These are phyloP conservation scores for Hemileccinum rubropunctum DNA, from an alignment of 768 basidiomycete genomes.

Conservation along the genomic window DNA sequence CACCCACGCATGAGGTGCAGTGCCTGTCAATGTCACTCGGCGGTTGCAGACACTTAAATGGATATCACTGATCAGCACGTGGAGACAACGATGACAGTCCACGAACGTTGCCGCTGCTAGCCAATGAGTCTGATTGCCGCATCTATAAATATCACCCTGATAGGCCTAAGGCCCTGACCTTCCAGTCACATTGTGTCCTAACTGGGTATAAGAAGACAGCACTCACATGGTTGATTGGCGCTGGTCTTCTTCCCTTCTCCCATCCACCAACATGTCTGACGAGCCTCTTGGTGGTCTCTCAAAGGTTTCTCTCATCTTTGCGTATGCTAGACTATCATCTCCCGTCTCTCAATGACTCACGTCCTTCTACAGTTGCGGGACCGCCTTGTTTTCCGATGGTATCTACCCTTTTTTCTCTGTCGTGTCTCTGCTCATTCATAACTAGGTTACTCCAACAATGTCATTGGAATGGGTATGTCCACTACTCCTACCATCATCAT, in stretches of 20 bases:
- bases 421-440: neutral
- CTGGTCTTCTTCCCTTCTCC: neutral
- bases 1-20: no score
- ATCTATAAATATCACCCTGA: neutral
- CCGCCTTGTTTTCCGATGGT: conserved; percentile 88
- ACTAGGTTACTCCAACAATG: conserved; percentile 75
- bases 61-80: no score
- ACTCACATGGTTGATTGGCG: neutral
- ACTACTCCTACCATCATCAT: neutral
- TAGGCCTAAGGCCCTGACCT: no score
- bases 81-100: neutral
- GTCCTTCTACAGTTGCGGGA: conserved; percentile 60
- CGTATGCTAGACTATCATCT: conserved; percentile 44
- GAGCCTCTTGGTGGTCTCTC: conserved; percentile 26
- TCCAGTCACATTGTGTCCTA: neutral
- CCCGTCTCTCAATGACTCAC: neutral
- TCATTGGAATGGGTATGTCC: conserved; percentile 71
- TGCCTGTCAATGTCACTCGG: no score
- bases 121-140: conserved; percentile 19
- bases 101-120: conserved; percentile 22
- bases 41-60: no score
- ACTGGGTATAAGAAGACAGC: conserved; percentile 9
- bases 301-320: conserved; percentile 81
- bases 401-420: conserved; percentile 3
- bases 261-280: conserved; percentile 16